A percentile compares a stretch with the other conserved stretches of the same genome.
phyloP scores from a whole-genome alignment of 1,284 basidiomycete genomes.

The Microbotryum intermedium region DNA sequence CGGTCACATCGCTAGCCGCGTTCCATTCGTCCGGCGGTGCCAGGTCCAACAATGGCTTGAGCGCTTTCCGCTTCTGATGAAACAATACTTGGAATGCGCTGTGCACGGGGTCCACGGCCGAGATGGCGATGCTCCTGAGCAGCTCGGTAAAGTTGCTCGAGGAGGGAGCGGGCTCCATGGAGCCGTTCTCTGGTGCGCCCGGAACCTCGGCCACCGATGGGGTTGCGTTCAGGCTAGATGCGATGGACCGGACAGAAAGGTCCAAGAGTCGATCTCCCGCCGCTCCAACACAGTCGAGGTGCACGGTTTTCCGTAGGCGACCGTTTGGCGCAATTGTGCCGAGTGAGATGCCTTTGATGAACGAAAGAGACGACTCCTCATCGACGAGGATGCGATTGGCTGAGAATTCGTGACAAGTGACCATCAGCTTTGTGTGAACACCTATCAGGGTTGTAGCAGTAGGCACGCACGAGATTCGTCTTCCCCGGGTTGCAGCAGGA shows the following conservation, averaged over 20 bases:
- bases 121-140: slow-evolving; percentile 54
- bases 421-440: background rate
- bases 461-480: slow-evolving; percentile 58
- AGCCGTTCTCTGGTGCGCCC: slow-evolving; percentile 2
- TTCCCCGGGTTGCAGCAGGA: slow-evolving; percentile 67
- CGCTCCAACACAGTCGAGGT: slow-evolving; percentile 52
- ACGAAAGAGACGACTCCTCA: slow-evolving; percentile 50
- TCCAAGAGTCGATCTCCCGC: slow-evolving; percentile 61
- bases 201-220: background rate
- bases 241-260: slow-evolving; percentile 59
- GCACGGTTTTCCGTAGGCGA: slow-evolving; percentile 52
- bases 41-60: slow-evolving; percentile 49
- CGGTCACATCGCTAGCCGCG: slow-evolving; percentile 51
- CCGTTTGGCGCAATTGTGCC: slow-evolving; percentile 55
- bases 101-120: slow-evolving; percentile 51
- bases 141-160: slow-evolving; percentile 44
- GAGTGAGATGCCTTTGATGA: slow-evolving; percentile 62
- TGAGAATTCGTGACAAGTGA: background rate
- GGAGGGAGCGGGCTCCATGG: slow-evolving; percentile 18
- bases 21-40: slow-evolving; percentile 50
- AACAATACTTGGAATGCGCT: slow-evolving; percentile 50
- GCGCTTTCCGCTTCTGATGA: slow-evolving; percentile 39
- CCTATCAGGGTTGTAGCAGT: background rate
- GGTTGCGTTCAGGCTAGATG: background rate
- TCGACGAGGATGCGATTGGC: slow-evolving; percentile 17